Base-by-base conservation (phyloP, 306 rosid genomes). In the Ormosia semicastrata region DNA sequence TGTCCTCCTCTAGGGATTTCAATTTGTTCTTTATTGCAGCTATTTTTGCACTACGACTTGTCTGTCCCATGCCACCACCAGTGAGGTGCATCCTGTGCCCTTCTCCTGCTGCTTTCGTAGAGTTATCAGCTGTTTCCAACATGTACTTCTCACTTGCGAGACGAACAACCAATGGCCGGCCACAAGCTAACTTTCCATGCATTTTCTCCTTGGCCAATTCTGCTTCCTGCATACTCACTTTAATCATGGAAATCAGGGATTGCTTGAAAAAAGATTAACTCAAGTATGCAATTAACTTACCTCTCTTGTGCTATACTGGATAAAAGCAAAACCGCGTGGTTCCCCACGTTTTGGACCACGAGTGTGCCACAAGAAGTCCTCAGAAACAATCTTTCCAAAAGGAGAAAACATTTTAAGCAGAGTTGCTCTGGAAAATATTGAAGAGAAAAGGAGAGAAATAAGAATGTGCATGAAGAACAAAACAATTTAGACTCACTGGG, bases 201-300 rank as follows among this genome's bases (percentile, higher is more conserved):
- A 95, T 92, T 85, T 93, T 95, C 93, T 92, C 98, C 95, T 89
- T 89, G 86, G 99, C 99, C 82, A 93, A 71, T 89, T 86, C 81
- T 33, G 98, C 98, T 90, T 95, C 99, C 97, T 95, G 96, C 99
- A 87, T 93, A 67, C 97, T 93, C 97, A 90, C 99, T 95, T 95
- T 93, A 95, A 89, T 15, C 37, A 83, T 84, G 89, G 88, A 89
- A 88, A 92, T 95, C 89, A 95, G 93, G 77, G 82, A 78, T 53
- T 88, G 91, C 89, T 70, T 81, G 75, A 63, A 78, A 54, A 40
- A 18, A 50, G 56, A 46, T 46, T 29, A 11, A 44, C 50, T 10
- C 13, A 49, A 71, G 75, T 43, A 36, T 76, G 59, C 80, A 77
- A 82, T 73, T 80, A 72, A 71, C 82, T 76, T 86, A 95, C 99